These are phyloP conservation scores for Oenanthe javanica DNA, from an alignment of 140 eudicot species.

Conservation along the genomic window DNA sequence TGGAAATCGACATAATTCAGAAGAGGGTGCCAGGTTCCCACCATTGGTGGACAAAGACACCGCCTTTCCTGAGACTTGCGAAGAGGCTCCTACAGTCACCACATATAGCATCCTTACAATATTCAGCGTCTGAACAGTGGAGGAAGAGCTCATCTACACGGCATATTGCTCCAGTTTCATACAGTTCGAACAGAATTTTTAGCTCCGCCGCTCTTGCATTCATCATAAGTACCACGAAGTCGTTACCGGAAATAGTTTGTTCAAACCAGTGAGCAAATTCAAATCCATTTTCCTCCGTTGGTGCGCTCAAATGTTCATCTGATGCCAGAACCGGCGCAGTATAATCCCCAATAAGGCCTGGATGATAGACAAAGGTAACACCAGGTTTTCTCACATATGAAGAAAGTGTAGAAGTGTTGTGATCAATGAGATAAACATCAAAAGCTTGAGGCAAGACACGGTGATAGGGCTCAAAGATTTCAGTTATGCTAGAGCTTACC, in stretches of 20 bases:
- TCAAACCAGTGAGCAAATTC: slow-evolving; percentile 64
- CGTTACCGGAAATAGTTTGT: slow-evolving; percentile 43
- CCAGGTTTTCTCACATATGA: slow-evolving; percentile 63
- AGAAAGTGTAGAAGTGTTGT: slow-evolving; percentile 52
- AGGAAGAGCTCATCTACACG: slow-evolving; percentile 72
- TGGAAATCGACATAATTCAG: neutral
- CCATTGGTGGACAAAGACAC: slow-evolving; percentile 64
- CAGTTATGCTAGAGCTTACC: slow-evolving; percentile 24
- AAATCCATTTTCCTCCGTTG: slow-evolving; percentile 48
- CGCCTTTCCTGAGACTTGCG: slow-evolving; percentile 44
- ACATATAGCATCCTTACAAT: slow-evolving; percentile 29
- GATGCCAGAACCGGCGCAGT: slow-evolving; percentile 14
- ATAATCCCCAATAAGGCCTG: slow-evolving; percentile 39
- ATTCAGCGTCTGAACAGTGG: slow-evolving; percentile 31
- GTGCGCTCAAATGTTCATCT: slow-evolving; percentile 45
- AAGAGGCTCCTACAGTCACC: slow-evolving; percentile 43
- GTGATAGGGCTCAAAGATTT: slow-evolving; percentile 31
- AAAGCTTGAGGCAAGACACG: slow-evolving; percentile 36
- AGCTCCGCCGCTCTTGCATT: slow-evolving; percentile 49
- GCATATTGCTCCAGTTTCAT: slow-evolving; percentile 62
- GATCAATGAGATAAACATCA: slow-evolving; percentile 61
- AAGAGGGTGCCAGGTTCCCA: slow-evolving; percentile 23
- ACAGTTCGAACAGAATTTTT: slow-evolving; percentile 52
- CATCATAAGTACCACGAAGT: slow-evolving; percentile 74
- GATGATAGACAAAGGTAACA: slow-evolving; percentile 66